Conservation (phyloP, 1,139 yeast species). For the Lizanozyma gosingica region DNA sequence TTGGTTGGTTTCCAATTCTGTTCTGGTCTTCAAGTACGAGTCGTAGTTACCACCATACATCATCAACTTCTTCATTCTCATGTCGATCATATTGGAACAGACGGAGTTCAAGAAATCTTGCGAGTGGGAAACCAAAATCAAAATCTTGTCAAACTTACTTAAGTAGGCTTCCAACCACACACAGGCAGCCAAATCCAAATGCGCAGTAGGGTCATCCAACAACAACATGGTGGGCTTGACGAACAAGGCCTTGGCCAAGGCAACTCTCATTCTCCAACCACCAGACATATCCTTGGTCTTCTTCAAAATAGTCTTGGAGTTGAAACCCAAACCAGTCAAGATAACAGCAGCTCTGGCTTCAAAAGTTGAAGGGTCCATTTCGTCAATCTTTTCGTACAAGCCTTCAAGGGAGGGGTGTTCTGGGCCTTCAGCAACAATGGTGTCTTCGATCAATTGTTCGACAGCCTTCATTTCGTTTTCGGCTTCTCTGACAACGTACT, state of each 20-base stretch:
- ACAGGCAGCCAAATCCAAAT: conserved; percentile 98
- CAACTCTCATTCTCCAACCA: conserved; percentile 94
- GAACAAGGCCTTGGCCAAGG: conserved; percentile 76
- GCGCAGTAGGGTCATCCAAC: conserved; percentile 98
- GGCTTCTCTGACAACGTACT: conserved; percentile 95
- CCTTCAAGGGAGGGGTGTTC: conserved; percentile 82
- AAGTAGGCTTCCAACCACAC: conserved; percentile 99
- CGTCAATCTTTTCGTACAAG: conserved; percentile 90
- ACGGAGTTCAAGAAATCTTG: conserved; percentile 99
- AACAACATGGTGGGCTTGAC: conserved; percentile 81
- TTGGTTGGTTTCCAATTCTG: conserved; percentile 92
- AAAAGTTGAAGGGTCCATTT: conserved; percentile 91
- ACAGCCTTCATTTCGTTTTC: conserved; percentile 84
- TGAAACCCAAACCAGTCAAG: conserved; percentile 96
- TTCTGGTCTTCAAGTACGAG: conserved; percentile 88
- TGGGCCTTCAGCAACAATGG: conserved; percentile 87
- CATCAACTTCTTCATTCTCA: conserved; percentile 67
- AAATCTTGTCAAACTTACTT: conserved; percentile 86
- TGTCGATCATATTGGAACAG: conserved; percentile 95
- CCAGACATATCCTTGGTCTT: conserved; percentile 99
- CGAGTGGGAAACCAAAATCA: conserved; percentile 94
- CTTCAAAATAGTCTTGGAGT: conserved; percentile 65
- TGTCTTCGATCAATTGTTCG: conserved; percentile 86
- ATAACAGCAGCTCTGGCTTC: conserved; percentile 95
- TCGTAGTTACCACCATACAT: conserved; percentile 98